Conservation (phyloP, 2,329 filamentous ascomycete genomes). For the Raffaelea ambrosiae region DNA sequence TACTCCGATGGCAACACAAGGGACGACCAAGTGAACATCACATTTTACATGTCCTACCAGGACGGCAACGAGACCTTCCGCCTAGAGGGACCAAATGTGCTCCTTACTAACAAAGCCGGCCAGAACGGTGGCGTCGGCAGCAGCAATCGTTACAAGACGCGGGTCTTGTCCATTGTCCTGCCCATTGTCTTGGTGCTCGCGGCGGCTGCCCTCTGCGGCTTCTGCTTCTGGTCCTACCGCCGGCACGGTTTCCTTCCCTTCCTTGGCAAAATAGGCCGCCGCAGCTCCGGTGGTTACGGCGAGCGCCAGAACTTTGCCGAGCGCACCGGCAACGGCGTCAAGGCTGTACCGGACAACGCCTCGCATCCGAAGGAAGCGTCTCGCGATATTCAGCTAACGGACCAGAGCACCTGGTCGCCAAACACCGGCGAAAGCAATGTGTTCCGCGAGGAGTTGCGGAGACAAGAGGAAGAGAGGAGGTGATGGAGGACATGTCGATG, state of each 20-base stretch:
- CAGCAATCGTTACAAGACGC: not conserved
- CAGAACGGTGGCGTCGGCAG: too few species aligned
- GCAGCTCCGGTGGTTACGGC: slow-evolving; percentile 16
- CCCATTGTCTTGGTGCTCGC: slow-evolving; percentile 20
- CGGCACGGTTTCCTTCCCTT: slow-evolving; percentile 15
- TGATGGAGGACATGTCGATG: not conserved
- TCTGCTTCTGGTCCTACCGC: slow-evolving; percentile 19
- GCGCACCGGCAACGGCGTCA: slow-evolving; percentile 12
- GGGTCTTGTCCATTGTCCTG: too few species aligned
- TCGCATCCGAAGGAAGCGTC: slow-evolving; percentile 3
- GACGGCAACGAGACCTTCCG: slow-evolving; percentile 10
- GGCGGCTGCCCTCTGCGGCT: slow-evolving; percentile 9
- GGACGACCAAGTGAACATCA: slow-evolving; percentile 7
- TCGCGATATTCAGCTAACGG: slow-evolving; percentile 20
- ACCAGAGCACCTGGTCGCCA: slow-evolving; percentile 22
- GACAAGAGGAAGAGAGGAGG: slow-evolving; percentile 20
- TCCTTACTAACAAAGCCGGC: slow-evolving; percentile 10
- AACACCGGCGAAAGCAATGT: slow-evolving; percentile 19
- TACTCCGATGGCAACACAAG: slow-evolving; percentile 11
- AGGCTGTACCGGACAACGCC: not conserved
- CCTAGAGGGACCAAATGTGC: slow-evolving; percentile 18
- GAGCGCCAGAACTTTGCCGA: slow-evolving; percentile 16
- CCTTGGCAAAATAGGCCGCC: slow-evolving; percentile 10
- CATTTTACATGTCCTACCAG: slow-evolving; percentile 16
- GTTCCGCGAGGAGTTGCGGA: slow-evolving; percentile 27